Conservation (phyloP, 2,329 filamentous ascomycete species). For the Calonectria ilicicola region DNA sequence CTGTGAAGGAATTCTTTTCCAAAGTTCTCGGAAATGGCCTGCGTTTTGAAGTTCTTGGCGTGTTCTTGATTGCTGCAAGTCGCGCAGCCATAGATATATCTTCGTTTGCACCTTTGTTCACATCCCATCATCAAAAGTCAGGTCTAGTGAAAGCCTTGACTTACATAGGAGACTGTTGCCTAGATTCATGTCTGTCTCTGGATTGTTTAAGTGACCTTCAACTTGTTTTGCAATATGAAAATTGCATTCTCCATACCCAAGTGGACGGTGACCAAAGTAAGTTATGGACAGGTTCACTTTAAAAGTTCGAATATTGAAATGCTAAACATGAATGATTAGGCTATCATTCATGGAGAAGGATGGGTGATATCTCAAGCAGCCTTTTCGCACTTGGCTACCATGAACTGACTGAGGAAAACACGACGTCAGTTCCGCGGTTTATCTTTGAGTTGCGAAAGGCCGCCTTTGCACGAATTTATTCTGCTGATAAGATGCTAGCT, state of each 20-base stretch:
- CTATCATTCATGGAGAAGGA: not conserved
- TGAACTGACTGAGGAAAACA: not conserved
- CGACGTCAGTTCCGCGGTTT: not conserved
- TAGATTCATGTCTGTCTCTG: not conserved
- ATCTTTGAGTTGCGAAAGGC: not conserved
- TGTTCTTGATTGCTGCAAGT: not conserved
- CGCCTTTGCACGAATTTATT: not conserved
- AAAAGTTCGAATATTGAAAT: not conserved
- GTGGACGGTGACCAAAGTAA: not conserved
- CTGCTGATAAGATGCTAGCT: not conserved
- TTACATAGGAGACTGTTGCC: not conserved
- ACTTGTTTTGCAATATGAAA: not conserved
- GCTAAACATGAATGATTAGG: not conserved
- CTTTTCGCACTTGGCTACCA: not conserved
- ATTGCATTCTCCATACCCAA: not conserved
- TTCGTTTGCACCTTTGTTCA: not conserved
- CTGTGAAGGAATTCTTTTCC: not conserved
- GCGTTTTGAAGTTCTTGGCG: not conserved
- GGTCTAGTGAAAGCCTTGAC: not conserved
- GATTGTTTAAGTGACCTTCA: not conserved
- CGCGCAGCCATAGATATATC: not conserved
- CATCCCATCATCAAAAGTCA: not conserved
- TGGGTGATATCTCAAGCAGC: not conserved
- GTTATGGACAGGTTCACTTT: not conserved
- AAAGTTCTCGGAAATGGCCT: not conserved